Evolutionary conservation across 768 basidiomycete species (phyloP), one percentile per base, ranked within the genome.

Genomic region (Dacryopinax primogenitus): DNA sequence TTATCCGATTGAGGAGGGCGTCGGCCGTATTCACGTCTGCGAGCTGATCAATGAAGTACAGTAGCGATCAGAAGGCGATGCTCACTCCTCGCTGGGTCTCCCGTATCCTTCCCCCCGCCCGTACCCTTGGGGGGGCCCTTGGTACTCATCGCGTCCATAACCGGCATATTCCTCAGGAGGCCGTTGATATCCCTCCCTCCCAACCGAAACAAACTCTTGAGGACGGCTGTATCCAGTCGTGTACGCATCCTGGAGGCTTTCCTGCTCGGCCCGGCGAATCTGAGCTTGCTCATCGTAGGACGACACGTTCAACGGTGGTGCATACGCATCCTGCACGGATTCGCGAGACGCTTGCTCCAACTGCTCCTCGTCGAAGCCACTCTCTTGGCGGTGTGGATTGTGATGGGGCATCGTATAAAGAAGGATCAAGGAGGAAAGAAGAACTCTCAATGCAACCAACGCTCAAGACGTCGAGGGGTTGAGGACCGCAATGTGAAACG

Each of bases 201-300:
- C 51, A 21, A 28, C 26, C 11, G 26, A 23, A 30, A 15, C 13
- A 4, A 28, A 4, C 9, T 18, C 51, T 18, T 58, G 51, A 11
- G 51, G 51, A 7, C 30, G 12, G 51, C 26, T 30, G 30, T 58
- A 58, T 58, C 51, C 51, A 30, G 51, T 13, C 9, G 13, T 13
- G 18, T 58, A 58, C 13, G 51, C 51, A 21, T 58, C 51, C 26
- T 58, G 51, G 4, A 28, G 26, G 26, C 51, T 58, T 30, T 58
- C 51, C 32, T 58, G 51, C 51, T 58, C 51, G 23, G 51, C 51
- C 2, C 51, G 51, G 26, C 51, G 23, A 30, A 58, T 58, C 51
- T 58, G 51, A 3, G 51, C 51, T 21, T 58, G 51, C 51, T 58
- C 51, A 30, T 58, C 51, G 23, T 58, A 3, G 21, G 3, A 28